Evolutionary conservation across 305 asterid genomes (phyloP).

Genomic region (Fraxinus velutina): DNA sequence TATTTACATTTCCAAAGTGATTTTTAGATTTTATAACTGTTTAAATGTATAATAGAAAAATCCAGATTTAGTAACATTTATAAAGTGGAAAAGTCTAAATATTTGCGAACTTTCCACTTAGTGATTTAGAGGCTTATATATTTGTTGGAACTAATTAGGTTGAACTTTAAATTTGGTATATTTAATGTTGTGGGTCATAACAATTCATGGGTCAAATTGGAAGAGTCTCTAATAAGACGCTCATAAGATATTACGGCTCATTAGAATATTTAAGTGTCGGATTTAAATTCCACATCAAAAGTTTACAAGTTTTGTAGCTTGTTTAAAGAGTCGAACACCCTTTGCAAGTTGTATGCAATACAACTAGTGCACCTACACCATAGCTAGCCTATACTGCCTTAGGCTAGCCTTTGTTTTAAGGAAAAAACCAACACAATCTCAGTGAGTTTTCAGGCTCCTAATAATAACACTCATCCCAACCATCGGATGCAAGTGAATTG

Average conservation of each 20-base stretch:
- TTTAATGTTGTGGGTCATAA: not conserved
- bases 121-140: not conserved
- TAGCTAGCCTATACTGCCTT: not conserved
- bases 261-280: not conserved
- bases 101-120: not conserved
- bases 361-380: not conserved
- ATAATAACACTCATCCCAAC: not conserved
- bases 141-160: not conserved
- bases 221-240: not conserved
- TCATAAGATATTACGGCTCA: not conserved
- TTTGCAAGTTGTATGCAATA: not conserved
- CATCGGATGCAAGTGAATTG: not conserved
- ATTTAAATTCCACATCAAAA: not conserved
- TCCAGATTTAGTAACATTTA: not conserved
- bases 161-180: not conserved
- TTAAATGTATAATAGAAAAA: not conserved
- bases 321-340: not conserved
- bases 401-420: not conserved
- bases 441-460: not conserved
- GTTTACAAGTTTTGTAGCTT: not conserved
- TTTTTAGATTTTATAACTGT: not conserved
- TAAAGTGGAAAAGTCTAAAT: not conserved
- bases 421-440: not conserved
- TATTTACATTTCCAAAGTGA: not conserved
- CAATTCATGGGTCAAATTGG: not conserved